These are phyloP conservation scores for Euclidium syriacum DNA, from an alignment of 345 rosid genomes.

Conservation along the genomic window DNA sequence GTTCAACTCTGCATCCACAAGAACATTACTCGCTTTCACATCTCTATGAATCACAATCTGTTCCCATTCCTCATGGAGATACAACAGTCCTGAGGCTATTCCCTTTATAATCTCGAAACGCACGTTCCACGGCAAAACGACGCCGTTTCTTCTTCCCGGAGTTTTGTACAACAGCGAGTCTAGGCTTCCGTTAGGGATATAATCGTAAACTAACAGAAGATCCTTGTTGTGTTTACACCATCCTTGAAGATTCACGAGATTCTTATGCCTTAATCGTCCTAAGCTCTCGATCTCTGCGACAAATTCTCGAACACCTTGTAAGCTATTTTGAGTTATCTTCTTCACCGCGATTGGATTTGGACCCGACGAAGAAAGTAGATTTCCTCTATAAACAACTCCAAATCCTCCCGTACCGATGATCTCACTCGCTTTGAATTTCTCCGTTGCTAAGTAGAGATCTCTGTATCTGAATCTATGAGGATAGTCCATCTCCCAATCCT, in stretches of 20 bases:
- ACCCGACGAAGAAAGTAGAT: neutral
- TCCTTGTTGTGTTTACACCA: slow-evolving; percentile 54
- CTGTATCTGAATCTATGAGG: slow-evolving; percentile 27
- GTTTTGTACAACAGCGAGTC: slow-evolving; percentile 12
- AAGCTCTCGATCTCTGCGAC: slow-evolving; percentile 56
- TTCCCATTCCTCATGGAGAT: slow-evolving; percentile 35
- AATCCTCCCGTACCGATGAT: slow-evolving; percentile 29
- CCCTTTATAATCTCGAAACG: slow-evolving; percentile 26
- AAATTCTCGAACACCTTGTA: slow-evolving; percentile 53
- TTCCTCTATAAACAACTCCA: slow-evolving; percentile 24
- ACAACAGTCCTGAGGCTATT: slow-evolving; percentile 23
- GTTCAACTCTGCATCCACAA: slow-evolving; percentile 24
- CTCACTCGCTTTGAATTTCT: slow-evolving; percentile 21
- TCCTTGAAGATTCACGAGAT: slow-evolving; percentile 59
- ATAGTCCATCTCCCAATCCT: slow-evolving; percentile 31
- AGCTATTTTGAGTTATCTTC: slow-evolving; percentile 30
- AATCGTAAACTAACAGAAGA: slow-evolving; percentile 49
- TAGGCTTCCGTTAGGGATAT: slow-evolving; percentile 24
- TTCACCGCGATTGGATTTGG: slow-evolving; percentile 20
- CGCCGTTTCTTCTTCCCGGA: slow-evolving; percentile 3
- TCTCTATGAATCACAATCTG: slow-evolving; percentile 30
- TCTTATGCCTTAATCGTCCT: slow-evolving; percentile 51
- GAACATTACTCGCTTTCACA: slow-evolving; percentile 30
- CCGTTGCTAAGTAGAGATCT: slow-evolving; percentile 26
- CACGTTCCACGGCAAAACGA: slow-evolving; percentile 15